Conservation (phyloP, 345 rosid genomes). For the Salix brachista region DNA sequence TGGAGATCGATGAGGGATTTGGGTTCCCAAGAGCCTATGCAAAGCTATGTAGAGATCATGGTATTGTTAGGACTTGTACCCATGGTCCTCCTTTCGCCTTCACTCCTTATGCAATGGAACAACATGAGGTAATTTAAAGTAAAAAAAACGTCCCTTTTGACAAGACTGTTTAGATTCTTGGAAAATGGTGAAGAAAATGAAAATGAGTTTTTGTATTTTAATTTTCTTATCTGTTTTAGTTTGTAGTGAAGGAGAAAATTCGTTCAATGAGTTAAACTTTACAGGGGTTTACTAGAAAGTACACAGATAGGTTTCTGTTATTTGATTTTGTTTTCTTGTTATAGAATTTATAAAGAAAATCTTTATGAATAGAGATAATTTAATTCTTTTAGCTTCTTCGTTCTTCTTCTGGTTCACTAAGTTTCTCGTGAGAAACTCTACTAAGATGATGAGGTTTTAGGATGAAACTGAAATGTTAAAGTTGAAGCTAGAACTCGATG, state of each 20-base stretch:
- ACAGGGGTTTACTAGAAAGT: not conserved
- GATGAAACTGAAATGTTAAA: not conserved
- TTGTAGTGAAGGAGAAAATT: not conserved
- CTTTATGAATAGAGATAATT: not conserved
- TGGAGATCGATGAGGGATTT: constrained; percentile 53
- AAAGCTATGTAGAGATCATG: constrained; percentile 53
- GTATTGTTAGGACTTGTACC: constrained; percentile 28
- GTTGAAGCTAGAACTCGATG: not conserved
- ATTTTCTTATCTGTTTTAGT: not conserved
- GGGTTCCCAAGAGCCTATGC: constrained; percentile 83
- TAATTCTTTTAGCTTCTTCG: not conserved
- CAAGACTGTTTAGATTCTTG: constrained; percentile 5
- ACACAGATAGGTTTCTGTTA: not conserved
- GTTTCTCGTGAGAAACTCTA: not conserved
- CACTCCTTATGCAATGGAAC: constrained; percentile 54
- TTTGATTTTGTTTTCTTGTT: not conserved
- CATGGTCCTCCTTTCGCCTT: constrained; percentile 78
- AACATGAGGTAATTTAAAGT: constrained; percentile 44
- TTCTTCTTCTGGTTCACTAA: not conserved
- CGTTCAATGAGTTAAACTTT: not conserved
- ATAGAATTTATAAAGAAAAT: too few species aligned
- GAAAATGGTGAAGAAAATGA: constrained; percentile 4
- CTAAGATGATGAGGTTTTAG: not conserved
- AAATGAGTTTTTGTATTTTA: not conserved
- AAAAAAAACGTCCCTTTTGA: not conserved